A percentile compares a stretch with the other conserved stretches of the same genome.
Conservation (phyloP, 2,329 filamentous ascomycete species). For the Fusarium pseudograminearum region DNA sequence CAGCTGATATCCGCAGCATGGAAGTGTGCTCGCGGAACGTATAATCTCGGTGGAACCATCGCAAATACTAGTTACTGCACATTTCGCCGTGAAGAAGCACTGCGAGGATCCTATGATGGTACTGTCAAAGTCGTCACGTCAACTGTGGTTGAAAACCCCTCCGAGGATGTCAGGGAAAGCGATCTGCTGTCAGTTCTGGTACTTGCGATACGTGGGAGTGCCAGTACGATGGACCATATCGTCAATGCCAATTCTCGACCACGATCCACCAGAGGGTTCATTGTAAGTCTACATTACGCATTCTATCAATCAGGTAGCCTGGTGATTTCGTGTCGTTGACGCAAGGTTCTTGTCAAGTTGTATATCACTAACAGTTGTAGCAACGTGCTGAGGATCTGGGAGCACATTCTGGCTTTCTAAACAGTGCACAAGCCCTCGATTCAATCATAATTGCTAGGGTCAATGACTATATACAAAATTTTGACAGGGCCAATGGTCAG, state of each 20-base stretch:
- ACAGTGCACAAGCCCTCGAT: slow-evolving; percentile 30
- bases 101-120: slow-evolving; percentile 20
- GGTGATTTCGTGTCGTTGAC: not conserved
- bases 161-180: not conserved
- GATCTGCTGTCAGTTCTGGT: slow-evolving; percentile 30
- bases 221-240: slow-evolving; percentile 44
- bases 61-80: slow-evolving; percentile 25
- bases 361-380: slow-evolving; percentile 4
- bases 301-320: too few species aligned
- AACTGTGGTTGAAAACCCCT: slow-evolving; percentile 21
- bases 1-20: slow-evolving; percentile 38
- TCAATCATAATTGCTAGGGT: slow-evolving; percentile 18
- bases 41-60: slow-evolving; percentile 17
- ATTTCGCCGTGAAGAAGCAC: slow-evolving; percentile 19
- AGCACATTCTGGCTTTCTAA: slow-evolving; percentile 41
- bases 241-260: slow-evolving; percentile 35
- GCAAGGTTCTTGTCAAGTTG: not conserved
- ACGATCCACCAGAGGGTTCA: slow-evolving; percentile 14
- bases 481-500: not conserved
- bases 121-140: slow-evolving; percentile 36
- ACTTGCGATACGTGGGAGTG: slow-evolving; percentile 40
- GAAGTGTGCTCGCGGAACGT: slow-evolving; percentile 36
- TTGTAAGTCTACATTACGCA: slow-evolving; percentile 22
- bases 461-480: not conserved
- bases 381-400: not conserved